Conservation (phyloP, 2,329 filamentous ascomycete genomes). For the Phyllosticta citribraziliensis region DNA sequence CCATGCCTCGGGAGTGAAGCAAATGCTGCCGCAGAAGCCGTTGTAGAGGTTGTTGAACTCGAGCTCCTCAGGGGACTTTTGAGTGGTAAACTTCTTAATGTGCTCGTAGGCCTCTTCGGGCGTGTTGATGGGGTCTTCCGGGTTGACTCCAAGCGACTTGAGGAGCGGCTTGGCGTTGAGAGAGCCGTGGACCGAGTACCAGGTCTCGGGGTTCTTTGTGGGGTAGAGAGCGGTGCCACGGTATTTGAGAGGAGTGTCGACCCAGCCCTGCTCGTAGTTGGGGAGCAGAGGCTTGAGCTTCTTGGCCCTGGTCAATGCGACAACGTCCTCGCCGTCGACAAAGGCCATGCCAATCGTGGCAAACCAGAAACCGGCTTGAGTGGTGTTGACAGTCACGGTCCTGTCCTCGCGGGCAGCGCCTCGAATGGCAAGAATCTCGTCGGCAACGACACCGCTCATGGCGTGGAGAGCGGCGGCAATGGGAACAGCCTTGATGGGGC, state of each 20-base stretch:
- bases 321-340: constrained; percentile 28
- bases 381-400: constrained; percentile 36
- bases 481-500: constrained; percentile 35
- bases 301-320: constrained; percentile 20
- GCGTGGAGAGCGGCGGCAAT: constrained; percentile 34
- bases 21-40: constrained; percentile 36
- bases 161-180: constrained; percentile 36
- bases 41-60: constrained; percentile 33
- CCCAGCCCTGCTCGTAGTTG: constrained; percentile 33
- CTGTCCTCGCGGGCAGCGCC: constrained; percentile 14
- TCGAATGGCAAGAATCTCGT: constrained; percentile 28
- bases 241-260: constrained; percentile 27
- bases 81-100: background rate
- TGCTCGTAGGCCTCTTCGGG: constrained; percentile 16
- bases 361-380: constrained; percentile 38
- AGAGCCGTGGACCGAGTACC: constrained; percentile 44
- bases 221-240: constrained; percentile 30
- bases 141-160: constrained; percentile 37
- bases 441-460: constrained; percentile 34
- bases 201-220: constrained; percentile 36
- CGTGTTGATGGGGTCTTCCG: constrained; percentile 18
- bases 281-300: constrained; percentile 22
- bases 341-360: constrained; percentile 30
- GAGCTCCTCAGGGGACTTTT: constrained; percentile 33
- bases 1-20: constrained; percentile 37